phyloP scores from a whole-genome alignment of 2,329 filamentous ascomycete genomes.

The Neopestalotiopsis sp. region DNA sequence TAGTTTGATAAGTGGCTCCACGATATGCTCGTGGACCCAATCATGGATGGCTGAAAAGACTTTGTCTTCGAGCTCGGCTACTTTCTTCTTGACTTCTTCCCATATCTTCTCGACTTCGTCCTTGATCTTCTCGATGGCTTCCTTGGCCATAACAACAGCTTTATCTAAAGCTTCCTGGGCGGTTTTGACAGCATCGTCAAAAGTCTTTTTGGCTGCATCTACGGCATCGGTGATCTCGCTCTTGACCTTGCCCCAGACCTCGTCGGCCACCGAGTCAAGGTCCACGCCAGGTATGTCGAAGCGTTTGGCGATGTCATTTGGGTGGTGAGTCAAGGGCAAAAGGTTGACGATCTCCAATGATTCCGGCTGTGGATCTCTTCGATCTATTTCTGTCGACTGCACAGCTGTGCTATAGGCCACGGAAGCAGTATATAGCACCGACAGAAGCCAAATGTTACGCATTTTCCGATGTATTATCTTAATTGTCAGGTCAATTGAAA shows the following conservation, averaged over 20 bases:
- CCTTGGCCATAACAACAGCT: background rate
- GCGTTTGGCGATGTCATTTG: conserved; percentile 3
- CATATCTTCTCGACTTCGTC: conserved; percentile 11
- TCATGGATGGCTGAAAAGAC: background rate
- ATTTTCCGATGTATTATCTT: background rate
- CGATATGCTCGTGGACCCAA: conserved; percentile 7
- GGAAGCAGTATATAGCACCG: background rate
- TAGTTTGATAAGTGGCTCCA: background rate
- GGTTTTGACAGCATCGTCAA: background rate
- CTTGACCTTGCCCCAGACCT: conserved; percentile 11
- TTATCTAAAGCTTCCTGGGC: background rate
- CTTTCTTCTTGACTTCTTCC: conserved; percentile 2
- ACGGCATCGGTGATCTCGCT: background rate
- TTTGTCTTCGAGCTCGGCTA: conserved; percentile 11
- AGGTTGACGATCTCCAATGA: background rate
- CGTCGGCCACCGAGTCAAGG: background rate
- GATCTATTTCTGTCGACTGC: background rate
- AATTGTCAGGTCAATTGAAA: background rate
- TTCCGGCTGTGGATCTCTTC: background rate
- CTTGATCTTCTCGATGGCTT: conserved; percentile 10
- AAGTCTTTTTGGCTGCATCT: background rate
- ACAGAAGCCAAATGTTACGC: background rate
- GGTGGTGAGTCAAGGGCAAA: background rate
- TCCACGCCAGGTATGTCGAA: conserved; percentile 5
- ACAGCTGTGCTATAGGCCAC: background rate